Conservation (phyloP, 139 green algal genomes). For the Haematococcus lacustris region DNA sequence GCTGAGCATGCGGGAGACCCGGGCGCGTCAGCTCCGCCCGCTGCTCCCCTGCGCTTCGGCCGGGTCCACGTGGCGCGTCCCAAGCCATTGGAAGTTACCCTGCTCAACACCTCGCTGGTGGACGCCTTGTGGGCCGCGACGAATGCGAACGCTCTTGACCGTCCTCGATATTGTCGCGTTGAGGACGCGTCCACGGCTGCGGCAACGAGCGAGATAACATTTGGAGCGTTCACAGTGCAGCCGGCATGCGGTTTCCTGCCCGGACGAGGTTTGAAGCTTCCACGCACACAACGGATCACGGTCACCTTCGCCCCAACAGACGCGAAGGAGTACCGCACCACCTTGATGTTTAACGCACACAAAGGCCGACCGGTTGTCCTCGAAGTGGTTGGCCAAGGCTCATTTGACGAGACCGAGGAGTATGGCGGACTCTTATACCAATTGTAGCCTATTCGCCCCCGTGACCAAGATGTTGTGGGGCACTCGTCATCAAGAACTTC, state of each 20-base stretch:
- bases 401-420: constrained; percentile 33
- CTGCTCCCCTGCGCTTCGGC: constrained; percentile 15
- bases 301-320: constrained; percentile 30
- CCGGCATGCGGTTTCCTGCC: constrained; percentile 22
- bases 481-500: too few species aligned
- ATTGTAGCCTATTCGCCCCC: too few species aligned
- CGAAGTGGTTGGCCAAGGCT: constrained; percentile 20
- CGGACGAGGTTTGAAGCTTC: constrained; percentile 24
- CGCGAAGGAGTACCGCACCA: constrained; percentile 5
- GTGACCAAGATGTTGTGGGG: too few species aligned
- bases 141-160: neutral
- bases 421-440: constrained; percentile 22
- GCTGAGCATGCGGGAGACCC: too few species aligned
- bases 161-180: neutral
- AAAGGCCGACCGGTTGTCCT: constrained; percentile 20
- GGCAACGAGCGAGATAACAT: neutral
- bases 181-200: neutral
- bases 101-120: constrained; percentile 37
- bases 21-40: too few species aligned
- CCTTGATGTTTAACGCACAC: constrained; percentile 22
- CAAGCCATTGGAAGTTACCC: constrained; percentile 22
- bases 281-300: constrained; percentile 17
- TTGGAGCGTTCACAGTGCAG: constrained; percentile 28
- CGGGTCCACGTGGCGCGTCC: constrained; percentile 28
- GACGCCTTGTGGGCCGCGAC: constrained; percentile 32